A percentile compares a stretch with the other conserved stretches of the same genome.
phyloP scores from a whole-genome alignment of 768 basidiomycete genomes.

The Lanmaoa pseudosensibilis region DNA sequence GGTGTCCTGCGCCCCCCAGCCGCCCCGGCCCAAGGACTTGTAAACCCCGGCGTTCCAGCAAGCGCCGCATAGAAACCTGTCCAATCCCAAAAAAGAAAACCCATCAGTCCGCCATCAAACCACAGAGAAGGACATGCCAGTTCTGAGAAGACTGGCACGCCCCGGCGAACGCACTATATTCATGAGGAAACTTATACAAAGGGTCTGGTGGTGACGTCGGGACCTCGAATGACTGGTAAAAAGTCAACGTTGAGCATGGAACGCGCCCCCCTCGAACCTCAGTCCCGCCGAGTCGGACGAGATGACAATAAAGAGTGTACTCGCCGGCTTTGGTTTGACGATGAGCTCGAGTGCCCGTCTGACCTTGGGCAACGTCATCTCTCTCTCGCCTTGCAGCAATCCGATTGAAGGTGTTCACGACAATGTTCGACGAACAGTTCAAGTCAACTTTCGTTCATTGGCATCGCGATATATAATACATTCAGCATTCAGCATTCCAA shows the following conservation, averaged over 20 bases:
- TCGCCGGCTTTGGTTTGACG: slow-evolving; percentile 31
- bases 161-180: slow-evolving; percentile 25
- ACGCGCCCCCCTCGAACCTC: no score
- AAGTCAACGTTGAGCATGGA: neutral
- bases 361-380: slow-evolving; percentile 16
- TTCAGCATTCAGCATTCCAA: slow-evolving; percentile 14
- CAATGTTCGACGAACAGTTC: neutral
- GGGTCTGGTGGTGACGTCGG: slow-evolving; percentile 28
- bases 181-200: slow-evolving; percentile 26
- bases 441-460: neutral
- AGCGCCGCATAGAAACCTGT: slow-evolving; percentile 27
- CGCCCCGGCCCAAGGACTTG: slow-evolving; percentile 10
- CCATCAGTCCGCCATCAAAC: neutral
- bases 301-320: slow-evolving; percentile 5
- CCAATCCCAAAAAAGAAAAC: neutral
- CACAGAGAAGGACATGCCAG: neutral
- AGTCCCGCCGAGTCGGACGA: no score
- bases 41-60: slow-evolving; percentile 18
- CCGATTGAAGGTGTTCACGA: neutral
- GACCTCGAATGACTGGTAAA: slow-evolving; percentile 25
- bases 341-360: slow-evolving; percentile 23
- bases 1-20: neutral
- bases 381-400: neutral
- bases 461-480: neutral
- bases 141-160: no score